phyloP scores from a whole-genome alignment of 192 early-diverging fungal genomes.

The Rhizophagus clarus region DNA sequence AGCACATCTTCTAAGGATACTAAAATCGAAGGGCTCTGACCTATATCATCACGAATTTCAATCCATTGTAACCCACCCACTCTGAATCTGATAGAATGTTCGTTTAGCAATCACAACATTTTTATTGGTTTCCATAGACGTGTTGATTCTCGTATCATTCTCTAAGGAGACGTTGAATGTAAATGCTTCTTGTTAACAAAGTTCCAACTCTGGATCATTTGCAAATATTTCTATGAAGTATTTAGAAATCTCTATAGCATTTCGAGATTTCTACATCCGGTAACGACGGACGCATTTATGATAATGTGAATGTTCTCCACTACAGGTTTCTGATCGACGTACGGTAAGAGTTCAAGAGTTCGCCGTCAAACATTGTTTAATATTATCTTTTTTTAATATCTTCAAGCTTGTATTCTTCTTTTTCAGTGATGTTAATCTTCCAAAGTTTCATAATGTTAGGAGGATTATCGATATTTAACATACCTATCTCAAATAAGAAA shows the following conservation, averaged over 20 bases:
- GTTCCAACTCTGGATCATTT: background rate
- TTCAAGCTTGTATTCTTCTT: no score
- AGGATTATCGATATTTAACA: no score
- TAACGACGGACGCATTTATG: no score
- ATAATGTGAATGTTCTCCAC: no score
- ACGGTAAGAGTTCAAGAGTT: no score
- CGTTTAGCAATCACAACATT: no score
- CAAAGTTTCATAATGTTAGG: no score
- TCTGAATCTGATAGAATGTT: background rate
- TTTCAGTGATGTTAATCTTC: no score
- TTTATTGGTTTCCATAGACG: background rate
- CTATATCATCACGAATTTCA: background rate
- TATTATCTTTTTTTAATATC: no score
- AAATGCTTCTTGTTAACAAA: background rate
- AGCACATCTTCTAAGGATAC: background rate
- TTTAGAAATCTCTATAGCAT: background rate
- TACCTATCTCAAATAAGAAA: no score
- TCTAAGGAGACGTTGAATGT: background rate
- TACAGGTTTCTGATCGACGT: no score
- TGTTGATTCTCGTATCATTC: background rate
- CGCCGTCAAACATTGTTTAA: no score
- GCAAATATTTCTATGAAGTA: background rate
- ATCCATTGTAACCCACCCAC: background rate
- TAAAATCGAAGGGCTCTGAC: background rate
- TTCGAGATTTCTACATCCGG: background rate